Evolutionary conservation across 2,329 filamentous ascomycete genomes (phyloP).

Genomic region (Trichoderma cornu-damae): DNA sequence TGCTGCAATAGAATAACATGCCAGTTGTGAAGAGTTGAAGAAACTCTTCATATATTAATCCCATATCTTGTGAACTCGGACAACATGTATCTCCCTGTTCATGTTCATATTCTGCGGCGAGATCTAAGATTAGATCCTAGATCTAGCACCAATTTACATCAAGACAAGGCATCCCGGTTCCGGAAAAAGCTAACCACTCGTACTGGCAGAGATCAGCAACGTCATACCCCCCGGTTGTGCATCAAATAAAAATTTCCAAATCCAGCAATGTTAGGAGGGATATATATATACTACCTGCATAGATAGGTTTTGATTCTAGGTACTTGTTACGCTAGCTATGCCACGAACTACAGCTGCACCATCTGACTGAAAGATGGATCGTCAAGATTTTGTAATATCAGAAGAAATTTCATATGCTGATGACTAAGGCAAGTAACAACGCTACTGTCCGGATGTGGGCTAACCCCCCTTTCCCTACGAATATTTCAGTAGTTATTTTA

Average conservation of each 20-base stretch:
- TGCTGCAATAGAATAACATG: not conserved
- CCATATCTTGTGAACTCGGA: no score
- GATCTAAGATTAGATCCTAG: slow-evolving; percentile 12
- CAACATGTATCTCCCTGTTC: not conserved
- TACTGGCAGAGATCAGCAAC: not conserved
- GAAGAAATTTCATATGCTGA: slow-evolving; percentile 7
- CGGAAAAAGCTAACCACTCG: not conserved
- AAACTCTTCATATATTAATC: no score
- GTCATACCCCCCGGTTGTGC: not conserved
- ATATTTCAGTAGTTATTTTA: not conserved
- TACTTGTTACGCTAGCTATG: not conserved
- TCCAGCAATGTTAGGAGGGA: not conserved
- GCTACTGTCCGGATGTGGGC: not conserved
- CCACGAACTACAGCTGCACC: not conserved
- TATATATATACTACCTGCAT: not conserved
- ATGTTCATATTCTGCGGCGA: not conserved
- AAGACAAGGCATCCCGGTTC: slow-evolving; percentile 1
- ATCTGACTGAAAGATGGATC: not conserved
- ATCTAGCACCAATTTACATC: not conserved
- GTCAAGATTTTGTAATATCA: slow-evolving; percentile 2
- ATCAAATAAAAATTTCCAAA: not conserved
- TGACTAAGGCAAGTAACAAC: slow-evolving; percentile 12
- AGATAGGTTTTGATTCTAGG: not conserved
- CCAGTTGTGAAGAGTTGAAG: no score
- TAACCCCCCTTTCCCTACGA: not conserved